Evolutionary conservation across 441 rosid species (phyloP).

Genomic region (Capsella rubella): DNA sequence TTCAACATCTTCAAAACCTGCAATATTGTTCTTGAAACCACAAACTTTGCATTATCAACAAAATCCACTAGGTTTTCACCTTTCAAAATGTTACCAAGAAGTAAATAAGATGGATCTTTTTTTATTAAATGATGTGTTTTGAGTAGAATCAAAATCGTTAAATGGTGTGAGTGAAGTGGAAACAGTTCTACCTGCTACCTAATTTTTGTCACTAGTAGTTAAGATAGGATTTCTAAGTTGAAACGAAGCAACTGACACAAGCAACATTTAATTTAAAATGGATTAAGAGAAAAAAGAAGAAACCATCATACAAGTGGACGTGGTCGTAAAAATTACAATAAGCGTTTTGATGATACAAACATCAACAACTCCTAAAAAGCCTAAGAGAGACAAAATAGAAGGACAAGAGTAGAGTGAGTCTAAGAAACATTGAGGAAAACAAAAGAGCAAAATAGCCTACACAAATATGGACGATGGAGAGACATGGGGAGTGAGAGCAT

Average conservation of each 20-base stretch:
- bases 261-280: conserved; percentile 13
- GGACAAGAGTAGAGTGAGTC: conserved; percentile 21
- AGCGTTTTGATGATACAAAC: conserved; percentile 1
- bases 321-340: conserved; percentile 26
- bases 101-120: too few relatives aligned
- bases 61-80: too few relatives aligned
- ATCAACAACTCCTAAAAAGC: conserved; percentile 27
- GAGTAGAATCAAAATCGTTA: neutral
- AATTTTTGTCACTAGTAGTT: neutral
- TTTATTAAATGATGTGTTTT: neutral
- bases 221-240: neutral
- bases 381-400: conserved; percentile 21
- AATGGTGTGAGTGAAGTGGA: neutral
- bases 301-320: conserved; percentile 19
- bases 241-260: conserved; percentile 11
- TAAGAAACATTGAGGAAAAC: conserved; percentile 17
- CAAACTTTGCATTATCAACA: too few relatives aligned
- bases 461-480: conserved; percentile 29
- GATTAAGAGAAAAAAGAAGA: neutral
- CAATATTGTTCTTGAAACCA: too few relatives aligned
- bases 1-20: too few relatives aligned
- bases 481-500: neutral
- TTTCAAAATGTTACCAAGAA: too few relatives aligned
- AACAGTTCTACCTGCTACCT: conserved; percentile 11
- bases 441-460: conserved; percentile 30